Base-by-base conservation (phyloP, 1,139 yeast genomes). In the Candida anutae region DNA sequence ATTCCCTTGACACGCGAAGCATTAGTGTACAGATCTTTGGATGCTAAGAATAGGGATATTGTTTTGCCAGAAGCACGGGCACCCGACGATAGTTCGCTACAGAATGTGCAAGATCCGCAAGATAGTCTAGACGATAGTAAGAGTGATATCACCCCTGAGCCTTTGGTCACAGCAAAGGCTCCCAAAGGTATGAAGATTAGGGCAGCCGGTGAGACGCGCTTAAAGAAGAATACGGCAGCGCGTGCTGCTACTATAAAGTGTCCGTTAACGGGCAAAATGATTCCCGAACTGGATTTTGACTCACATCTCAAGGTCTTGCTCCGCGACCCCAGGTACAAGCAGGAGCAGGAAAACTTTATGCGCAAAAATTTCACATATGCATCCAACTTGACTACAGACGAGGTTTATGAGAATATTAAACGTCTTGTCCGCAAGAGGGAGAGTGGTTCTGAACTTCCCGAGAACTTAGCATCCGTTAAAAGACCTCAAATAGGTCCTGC, bases 311-410 rank as follows among this genome's bases (percentile, higher is more conserved):
- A 74, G 33, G 69, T 76, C n/a, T 58, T 82, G 31, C 59, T 84
- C 26, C 58, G 90, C 29, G 95, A 88, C 51, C 95, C 95, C 2
- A 63, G 73, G 37, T 84, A 83, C 57, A 69, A 76, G 39, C 74
- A 74, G 37, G 88, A 84, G 48, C 78, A 75, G 44, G 74, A 70
- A 17, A 69, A 70, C 34, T 78, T 70, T 46, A 75, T 80, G 38
- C 61, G 69, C 18, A 82, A 85, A 43, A 72, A 76, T 37, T 69
- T 69, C 43, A 58, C 70, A 15, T 58, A 60, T 22, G 60, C 73
- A 17, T 66, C 85, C 5, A 83, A 83, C 43, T 53, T 85, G 33
- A 69, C 77, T 4, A 69, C 77, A 1, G 75, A 73, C 28, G 83
- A 82, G 38, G 93, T 81, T 1, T 80, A 77, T 36, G 77, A 69